Evolutionary conservation across 1,284 basidiomycete genomes (phyloP), one percentile per base, ranked within the genome.

Genomic region (Austroboletus niveus): DNA sequence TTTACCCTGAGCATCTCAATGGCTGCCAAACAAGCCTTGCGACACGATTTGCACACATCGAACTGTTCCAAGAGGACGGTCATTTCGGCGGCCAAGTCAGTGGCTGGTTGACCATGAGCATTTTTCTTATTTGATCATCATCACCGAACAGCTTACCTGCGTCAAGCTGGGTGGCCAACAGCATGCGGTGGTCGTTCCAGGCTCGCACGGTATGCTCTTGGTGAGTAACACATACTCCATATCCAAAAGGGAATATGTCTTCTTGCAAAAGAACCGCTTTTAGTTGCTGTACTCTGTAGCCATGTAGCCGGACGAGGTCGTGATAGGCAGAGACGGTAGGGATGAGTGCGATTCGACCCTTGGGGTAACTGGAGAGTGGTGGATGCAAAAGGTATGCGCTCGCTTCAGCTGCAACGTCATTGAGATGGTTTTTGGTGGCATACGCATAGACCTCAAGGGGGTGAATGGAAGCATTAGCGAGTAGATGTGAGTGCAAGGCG

Each of bases 241-340:
- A 87, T 24, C 82, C 82, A 66, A 84, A 80, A 20, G 85, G 85
- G 58, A 87, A 87, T 32, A 87, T 72, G 29, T 80, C 76, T 59
- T 85, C 83, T 17, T 68, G 70, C 39, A 79, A 61, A 24, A 86
- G 61, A 7, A 82, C 64, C 22, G 74, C 70, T 41, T 75, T 74
- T 43, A 87, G 63, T 32, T 70, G 70, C 60, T 74, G 73, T 32
- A 78, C 73, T 45, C 85, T 76, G 52, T 75, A 66, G 46, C 73
- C 72, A 53, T 87, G 85, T 47, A 87, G 67, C 39, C 71, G 74
- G 43, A 80, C 72, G 17, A 87, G 70, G 52, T 76, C 71, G 58
- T 87, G 85, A 57, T 84, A 84, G 12, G 82, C 80, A 42, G 74
- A 62, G 20, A 78, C 76, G n/a, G 68, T 76, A 20, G 82, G 79